phyloP scores from a whole-genome alignment of 1,139 yeast species.

The Blastobotrys elegans region DNA sequence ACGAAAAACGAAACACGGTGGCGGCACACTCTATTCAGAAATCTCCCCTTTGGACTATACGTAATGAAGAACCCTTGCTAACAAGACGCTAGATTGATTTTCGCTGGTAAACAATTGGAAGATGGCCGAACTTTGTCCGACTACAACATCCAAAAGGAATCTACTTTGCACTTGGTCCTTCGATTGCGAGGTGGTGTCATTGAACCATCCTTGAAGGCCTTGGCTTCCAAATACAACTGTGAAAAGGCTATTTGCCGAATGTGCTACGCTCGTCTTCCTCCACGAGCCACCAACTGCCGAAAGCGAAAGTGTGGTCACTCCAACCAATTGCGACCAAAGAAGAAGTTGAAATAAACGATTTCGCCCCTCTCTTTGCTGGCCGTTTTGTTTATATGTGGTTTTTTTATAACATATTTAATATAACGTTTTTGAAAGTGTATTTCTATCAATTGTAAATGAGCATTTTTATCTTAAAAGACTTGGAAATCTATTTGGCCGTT shows the following conservation, averaged over 20 bases:
- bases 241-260: constrained; percentile 98
- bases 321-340: constrained; percentile 99
- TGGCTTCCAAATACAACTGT: constrained; percentile 99
- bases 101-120: constrained; percentile 92
- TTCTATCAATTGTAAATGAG: no score
- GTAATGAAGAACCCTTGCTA: no score
- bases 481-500: no score
- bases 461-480: no score
- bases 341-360: constrained; percentile 91
- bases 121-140: constrained; percentile 90
- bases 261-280: constrained; percentile 99
- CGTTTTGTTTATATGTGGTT: background rate
- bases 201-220: constrained; percentile 98
- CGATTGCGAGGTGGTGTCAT: constrained; percentile 96
- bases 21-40: no score
- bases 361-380: constrained; percentile 19
- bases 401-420: background rate
- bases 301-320: constrained; percentile 99
- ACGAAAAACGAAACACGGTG: no score
- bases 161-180: constrained; percentile 79
- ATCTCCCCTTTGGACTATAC: no score
- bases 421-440: background rate
- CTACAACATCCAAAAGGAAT: constrained; percentile 94
- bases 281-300: constrained; percentile 99
- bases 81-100: constrained; percentile 46